Evolutionary conservation across 768 basidiomycete genomes (phyloP).

Genomic region (Candolleomyces efflorescens): DNA sequence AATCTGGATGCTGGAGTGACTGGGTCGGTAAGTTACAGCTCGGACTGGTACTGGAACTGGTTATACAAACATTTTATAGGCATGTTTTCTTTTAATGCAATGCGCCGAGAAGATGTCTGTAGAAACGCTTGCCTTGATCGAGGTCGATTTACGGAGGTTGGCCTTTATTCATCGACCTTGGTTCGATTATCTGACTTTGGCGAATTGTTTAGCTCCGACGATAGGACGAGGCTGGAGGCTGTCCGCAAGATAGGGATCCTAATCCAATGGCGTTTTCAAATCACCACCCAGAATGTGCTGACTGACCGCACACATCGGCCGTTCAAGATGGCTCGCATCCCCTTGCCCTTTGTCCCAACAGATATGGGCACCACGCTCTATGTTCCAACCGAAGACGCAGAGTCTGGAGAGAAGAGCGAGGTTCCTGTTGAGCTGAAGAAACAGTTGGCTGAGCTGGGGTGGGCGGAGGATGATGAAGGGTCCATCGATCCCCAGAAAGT

Average conservation of each 20-base stretch:
- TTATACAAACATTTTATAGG: slow-evolving; percentile 25
- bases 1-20: slow-evolving; percentile 36
- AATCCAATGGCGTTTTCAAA: slow-evolving; percentile 66
- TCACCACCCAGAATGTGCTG: slow-evolving; percentile 57
- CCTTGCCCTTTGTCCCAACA: slow-evolving; percentile 69
- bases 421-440: slow-evolving; percentile 63
- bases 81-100: slow-evolving; percentile 68
- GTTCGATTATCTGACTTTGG: neutral
- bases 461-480: slow-evolving; percentile 54
- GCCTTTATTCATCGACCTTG: neutral
- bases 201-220: slow-evolving; percentile 38
- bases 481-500: slow-evolving; percentile 52
- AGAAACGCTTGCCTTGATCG: slow-evolving; percentile 46
- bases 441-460: slow-evolving; percentile 70
- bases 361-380: slow-evolving; percentile 67
- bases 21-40: slow-evolving; percentile 42
- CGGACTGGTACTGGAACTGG: neutral
- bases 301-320: slow-evolving; percentile 59
- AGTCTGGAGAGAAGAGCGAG: slow-evolving; percentile 45
- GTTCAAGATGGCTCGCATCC: slow-evolving; percentile 67
- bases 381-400: slow-evolving; percentile 49
- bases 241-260: slow-evolving; percentile 53
- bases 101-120: slow-evolving; percentile 58
- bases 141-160: slow-evolving; percentile 55
- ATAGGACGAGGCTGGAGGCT: slow-evolving; percentile 44